Percentiles rank a stretch among this genome's conserved stretches.
Conservation (phyloP, 208 protist genomes). For the Crithidia mellificae region DNA sequence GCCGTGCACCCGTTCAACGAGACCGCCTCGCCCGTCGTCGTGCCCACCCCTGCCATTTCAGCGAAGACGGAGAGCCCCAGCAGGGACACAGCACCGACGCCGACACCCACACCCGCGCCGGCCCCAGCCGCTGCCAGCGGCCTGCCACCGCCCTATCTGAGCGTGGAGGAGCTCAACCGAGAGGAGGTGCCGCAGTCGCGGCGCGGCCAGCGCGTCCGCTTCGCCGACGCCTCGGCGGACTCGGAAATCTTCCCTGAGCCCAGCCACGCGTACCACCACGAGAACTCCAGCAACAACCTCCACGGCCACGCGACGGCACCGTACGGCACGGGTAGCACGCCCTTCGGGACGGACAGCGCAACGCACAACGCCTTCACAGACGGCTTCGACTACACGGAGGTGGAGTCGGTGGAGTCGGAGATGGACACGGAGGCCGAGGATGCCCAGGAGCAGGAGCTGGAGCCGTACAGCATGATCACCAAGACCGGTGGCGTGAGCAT, state of each 20-base stretch:
- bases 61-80: background rate
- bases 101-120: background rate
- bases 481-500: conserved; percentile 10
- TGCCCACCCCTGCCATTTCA: background rate
- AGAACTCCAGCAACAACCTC: no score
- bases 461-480: conserved; percentile 34
- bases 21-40: background rate
- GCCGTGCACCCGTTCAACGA: conserved; percentile 26
- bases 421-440: background rate
- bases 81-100: no score
- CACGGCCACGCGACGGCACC: background rate
- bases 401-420: conserved; percentile 1
- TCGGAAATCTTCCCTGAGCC: background rate
- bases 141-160: conserved; percentile 3
- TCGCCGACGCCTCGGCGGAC: conserved; percentile 1
- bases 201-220: conserved; percentile 8
- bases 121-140: background rate
- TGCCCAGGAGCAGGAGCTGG: background rate
- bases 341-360: background rate
- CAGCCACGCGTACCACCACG: no score
- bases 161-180: conserved; percentile 5
- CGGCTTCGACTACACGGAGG: background rate
- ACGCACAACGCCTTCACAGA: background rate
- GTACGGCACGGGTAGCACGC: background rate
- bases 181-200: background rate